Evolutionary conservation across 495 filamentous ascomycete genomes (phyloP).

Genomic region (Chaetomium fimeti): DNA sequence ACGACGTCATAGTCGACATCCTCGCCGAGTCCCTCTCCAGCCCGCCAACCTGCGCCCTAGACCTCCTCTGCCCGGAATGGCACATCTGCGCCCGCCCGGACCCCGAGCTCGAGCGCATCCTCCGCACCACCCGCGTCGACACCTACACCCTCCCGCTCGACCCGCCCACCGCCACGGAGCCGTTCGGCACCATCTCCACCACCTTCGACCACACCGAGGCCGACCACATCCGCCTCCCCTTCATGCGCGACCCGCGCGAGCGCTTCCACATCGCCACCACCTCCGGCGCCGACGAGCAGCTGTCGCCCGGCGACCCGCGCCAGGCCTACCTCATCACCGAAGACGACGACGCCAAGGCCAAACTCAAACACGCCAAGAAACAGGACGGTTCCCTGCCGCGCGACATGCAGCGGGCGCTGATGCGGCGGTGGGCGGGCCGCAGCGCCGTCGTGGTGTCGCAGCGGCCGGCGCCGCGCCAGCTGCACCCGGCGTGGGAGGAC

Average conservation of each 20-base stretch:
- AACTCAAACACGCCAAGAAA: too few relatives aligned
- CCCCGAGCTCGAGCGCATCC: conserved; percentile 7
- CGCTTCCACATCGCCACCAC: too few relatives aligned
- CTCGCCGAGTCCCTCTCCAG: conserved; percentile 6
- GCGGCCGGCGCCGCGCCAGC: background rate
- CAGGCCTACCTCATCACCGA: background rate
- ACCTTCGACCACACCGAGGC: conserved; percentile 7
- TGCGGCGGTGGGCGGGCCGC: background rate
- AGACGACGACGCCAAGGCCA: background rate
- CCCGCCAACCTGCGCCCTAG: conserved; percentile 13
- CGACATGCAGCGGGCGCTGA: conserved; percentile 11
- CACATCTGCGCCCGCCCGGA: conserved; percentile 9
- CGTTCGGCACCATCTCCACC: background rate
- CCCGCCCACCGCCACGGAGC: background rate
- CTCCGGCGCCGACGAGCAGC: too few relatives aligned
- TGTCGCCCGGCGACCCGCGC: background rate
- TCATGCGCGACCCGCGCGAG: conserved; percentile 14
- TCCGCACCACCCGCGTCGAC: conserved; percentile 20
- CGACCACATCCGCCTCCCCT: conserved; percentile 2
- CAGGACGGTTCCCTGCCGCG: background rate
- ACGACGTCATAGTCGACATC: conserved; percentile 19
- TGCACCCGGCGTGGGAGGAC: conserved; percentile 6
- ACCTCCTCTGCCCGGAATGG: conserved; percentile 20
- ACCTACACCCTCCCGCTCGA: conserved; percentile 15
- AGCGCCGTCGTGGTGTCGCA: conserved; percentile 9